Percentiles rank a stretch among this genome's conserved stretches.
These are phyloP conservation scores for Vigna nakashimae DNA, from an alignment of 306 rosid genomes.

Conservation along the genomic window DNA sequence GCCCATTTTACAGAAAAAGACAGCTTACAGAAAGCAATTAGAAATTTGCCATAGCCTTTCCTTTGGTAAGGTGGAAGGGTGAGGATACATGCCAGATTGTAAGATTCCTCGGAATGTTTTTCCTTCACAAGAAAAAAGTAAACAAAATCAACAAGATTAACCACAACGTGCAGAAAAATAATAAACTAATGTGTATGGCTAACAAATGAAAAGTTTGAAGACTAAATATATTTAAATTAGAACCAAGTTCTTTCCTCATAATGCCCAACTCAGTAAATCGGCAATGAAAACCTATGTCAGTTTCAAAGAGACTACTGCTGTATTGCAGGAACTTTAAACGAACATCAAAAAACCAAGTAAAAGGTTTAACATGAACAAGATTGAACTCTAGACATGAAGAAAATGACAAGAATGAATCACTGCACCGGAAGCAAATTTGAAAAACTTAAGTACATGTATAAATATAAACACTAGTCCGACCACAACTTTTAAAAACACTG, in stretches of 20 bases:
- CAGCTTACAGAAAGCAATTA: constrained; percentile 93
- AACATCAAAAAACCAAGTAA: no score
- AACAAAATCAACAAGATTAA: constrained; percentile 23
- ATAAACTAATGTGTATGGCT: neutral
- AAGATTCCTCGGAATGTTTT: constrained; percentile 98
- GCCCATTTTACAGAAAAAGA: neutral
- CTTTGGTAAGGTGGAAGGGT: constrained; percentile 99
- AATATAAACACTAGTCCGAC: no score
- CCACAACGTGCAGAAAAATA: constrained; percentile 26
- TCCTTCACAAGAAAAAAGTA: constrained; percentile 66
- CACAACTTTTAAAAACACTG: neutral
- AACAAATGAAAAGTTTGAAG: neutral
- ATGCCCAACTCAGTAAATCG: neutral
- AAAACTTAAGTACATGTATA: no score
- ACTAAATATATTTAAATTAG: constrained; percentile 13
- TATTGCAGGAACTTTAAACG: no score
- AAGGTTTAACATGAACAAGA: no score
- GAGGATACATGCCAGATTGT: constrained; percentile 96
- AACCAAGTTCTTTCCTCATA: neutral
- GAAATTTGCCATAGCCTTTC: constrained; percentile 98
- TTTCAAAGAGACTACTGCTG: no score
- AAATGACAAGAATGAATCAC: no score
- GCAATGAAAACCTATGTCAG: no score
- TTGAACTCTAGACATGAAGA: no score
- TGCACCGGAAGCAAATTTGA: no score